phyloP scores from a whole-genome alignment of 768 basidiomycete species.

The Lactarius tabidus region DNA sequence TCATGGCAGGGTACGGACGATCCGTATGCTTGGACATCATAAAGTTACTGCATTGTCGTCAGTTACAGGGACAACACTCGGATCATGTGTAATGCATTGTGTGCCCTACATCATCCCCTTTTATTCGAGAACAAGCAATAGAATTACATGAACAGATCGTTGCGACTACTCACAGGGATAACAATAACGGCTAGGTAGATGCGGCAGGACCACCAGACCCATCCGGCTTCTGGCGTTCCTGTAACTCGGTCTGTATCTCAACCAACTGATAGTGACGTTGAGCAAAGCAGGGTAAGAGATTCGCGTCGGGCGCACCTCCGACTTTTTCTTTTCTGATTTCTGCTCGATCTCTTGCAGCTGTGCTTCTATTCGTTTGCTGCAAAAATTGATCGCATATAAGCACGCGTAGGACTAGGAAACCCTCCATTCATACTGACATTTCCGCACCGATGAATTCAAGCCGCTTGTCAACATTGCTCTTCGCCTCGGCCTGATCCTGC shows the following conservation, averaged over 20 bases:
- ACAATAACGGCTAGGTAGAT: slow-evolving; percentile 1
- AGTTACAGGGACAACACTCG: neutral
- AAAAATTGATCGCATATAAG: slow-evolving; percentile 15
- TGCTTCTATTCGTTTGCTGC: slow-evolving; percentile 71
- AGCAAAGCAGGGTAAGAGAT: too few relatives aligned
- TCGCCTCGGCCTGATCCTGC: slow-evolving; percentile 86
- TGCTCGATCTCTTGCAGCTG: slow-evolving; percentile 77
- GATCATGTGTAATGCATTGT: neutral
- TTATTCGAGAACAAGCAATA: neutral
- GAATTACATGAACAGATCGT: neutral
- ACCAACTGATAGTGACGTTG: slow-evolving; percentile 45
- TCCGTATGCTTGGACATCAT: neutral
- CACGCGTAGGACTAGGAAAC: neutral
- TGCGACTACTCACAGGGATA: neutral
- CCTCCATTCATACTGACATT: slow-evolving; percentile 53
- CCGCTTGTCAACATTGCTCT: slow-evolving; percentile 82
- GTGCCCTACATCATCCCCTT: neutral
- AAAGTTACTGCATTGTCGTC: neutral
- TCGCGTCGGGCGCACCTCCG: slow-evolving; percentile 77
- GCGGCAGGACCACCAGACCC: slow-evolving; percentile 29
- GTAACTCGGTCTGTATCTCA: slow-evolving; percentile 58
- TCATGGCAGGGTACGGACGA: neutral
- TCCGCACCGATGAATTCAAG: slow-evolving; percentile 85
- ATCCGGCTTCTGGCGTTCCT: slow-evolving; percentile 35
- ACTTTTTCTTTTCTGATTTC: slow-evolving; percentile 77